phyloP scores from a whole-genome alignment of 2,329 filamentous ascomycete species.

The Pseudovirgaria hyperparasitica region DNA sequence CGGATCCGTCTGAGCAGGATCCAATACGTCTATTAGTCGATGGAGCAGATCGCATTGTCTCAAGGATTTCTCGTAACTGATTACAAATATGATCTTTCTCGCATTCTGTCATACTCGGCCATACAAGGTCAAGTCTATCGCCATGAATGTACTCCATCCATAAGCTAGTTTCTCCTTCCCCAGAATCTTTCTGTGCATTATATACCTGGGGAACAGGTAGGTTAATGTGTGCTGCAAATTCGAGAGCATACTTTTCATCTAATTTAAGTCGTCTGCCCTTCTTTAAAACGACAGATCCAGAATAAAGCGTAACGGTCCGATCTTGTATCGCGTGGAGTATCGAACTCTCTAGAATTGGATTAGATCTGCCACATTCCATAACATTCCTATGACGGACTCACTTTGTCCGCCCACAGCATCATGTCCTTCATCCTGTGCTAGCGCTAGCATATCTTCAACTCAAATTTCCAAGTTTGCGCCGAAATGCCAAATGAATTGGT shows the following conservation, averaged over 20 bases:
- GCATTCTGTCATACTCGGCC: constrained; percentile 4
- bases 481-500: too few relatives aligned
- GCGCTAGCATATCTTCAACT: too few relatives aligned
- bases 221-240: constrained; percentile 2
- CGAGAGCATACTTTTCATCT: constrained; percentile 3
- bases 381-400: too few relatives aligned
- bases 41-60: constrained; percentile 3
- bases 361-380: too few relatives aligned
- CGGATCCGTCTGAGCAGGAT: constrained; percentile 5
- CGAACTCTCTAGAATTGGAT: constrained; percentile 2
- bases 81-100: constrained; percentile 5
- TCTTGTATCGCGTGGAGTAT: constrained; percentile 4
- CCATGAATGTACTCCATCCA: constrained; percentile 7
- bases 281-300: constrained; percentile 4
- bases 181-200: neutral
- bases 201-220: constrained; percentile 6
- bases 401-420: too few relatives aligned
- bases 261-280: constrained; percentile 3
- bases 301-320: constrained; percentile 1
- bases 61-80: constrained; percentile 6
- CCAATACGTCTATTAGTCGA: constrained; percentile 3
- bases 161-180: constrained; percentile 4
- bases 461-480: too few relatives aligned
- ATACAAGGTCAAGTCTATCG: constrained; percentile 4
- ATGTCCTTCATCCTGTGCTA: too few relatives aligned